Evolutionary conservation across 805 yeast genomes (phyloP).

Genomic region (Pichia eremophila): DNA sequence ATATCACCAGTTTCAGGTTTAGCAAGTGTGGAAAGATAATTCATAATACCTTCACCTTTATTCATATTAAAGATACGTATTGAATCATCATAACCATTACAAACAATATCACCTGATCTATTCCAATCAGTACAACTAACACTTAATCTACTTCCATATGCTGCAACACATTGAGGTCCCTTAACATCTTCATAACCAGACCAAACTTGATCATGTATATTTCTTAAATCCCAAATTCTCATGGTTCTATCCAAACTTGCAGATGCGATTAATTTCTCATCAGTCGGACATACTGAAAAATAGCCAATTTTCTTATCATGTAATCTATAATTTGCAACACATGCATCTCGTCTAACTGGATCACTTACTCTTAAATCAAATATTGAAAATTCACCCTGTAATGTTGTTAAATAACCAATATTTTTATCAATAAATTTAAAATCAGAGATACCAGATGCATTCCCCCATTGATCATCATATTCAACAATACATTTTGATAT

Average conservation of each 20-base stretch:
- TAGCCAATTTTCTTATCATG: slow-evolving; percentile 93
- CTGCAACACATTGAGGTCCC: slow-evolving; percentile 47
- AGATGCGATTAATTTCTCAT: slow-evolving; percentile 61
- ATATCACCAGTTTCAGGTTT: slow-evolving; percentile 18
- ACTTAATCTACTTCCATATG: slow-evolving; percentile 66
- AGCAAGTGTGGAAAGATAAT: slow-evolving; percentile 7
- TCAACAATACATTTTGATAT: slow-evolving; percentile 55
- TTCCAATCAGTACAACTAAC: slow-evolving; percentile 84
- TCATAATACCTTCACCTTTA: slow-evolving; percentile 23
- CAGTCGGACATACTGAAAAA: slow-evolving; percentile 66
- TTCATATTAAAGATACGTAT: slow-evolving; percentile 57
- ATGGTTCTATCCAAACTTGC: slow-evolving; percentile 83
- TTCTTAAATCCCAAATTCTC: slow-evolving; percentile 81
- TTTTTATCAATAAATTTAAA: slow-evolving; percentile 50
- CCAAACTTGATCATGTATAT: slow-evolving; percentile 40
- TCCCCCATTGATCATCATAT: slow-evolving; percentile 42
- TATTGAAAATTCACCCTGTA: slow-evolving; percentile 71
- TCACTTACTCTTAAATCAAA: slow-evolving; percentile 49
- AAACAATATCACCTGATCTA: slow-evolving; percentile 56
- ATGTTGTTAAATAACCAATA: slow-evolving; percentile 61
- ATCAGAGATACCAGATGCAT: slow-evolving; percentile 66
- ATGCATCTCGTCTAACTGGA: slow-evolving; percentile 12
- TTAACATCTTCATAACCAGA: slow-evolving; percentile 41
- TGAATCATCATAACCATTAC: slow-evolving; percentile 90
- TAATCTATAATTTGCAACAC: slow-evolving; percentile 38